These are phyloP conservation scores for Salix koriyanagi DNA, from an alignment of 345 rosid species.

Conservation along the genomic window DNA sequence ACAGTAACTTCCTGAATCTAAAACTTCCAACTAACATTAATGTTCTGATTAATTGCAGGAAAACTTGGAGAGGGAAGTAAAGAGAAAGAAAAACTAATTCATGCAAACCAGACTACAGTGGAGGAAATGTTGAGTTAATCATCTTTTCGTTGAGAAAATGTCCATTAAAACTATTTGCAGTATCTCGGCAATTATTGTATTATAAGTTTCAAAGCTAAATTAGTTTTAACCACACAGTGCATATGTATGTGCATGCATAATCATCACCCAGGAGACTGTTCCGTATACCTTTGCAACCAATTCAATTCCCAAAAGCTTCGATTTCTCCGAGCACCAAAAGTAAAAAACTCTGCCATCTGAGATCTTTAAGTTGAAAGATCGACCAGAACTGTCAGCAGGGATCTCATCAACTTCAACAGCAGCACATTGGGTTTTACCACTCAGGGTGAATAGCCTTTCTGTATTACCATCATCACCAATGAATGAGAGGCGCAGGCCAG, in stretches of 20 bases:
- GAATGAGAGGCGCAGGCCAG: slow-evolving; percentile 76
- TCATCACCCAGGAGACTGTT: not conserved
- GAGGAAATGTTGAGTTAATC: not conserved
- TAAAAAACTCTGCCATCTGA: slow-evolving; percentile 52
- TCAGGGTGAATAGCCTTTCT: slow-evolving; percentile 61
- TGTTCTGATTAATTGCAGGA: not conserved
- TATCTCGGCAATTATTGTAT: not conserved
- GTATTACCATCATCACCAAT: slow-evolving; percentile 75
- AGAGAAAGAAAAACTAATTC: not conserved
- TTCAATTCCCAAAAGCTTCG: slow-evolving; percentile 77
- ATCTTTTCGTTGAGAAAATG: not conserved
- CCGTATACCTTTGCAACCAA: slow-evolving; percentile 69
- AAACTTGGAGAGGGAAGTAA: not conserved
- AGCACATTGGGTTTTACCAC: slow-evolving; percentile 43
- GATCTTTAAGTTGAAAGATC: slow-evolving; percentile 65
- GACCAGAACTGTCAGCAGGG: slow-evolving; percentile 65
- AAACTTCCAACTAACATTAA: not conserved
- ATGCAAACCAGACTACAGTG: not conserved
- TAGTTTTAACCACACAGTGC: not conserved
- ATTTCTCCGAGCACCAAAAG: slow-evolving; percentile 97
- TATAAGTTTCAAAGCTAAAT: not conserved
- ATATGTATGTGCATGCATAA: not conserved
- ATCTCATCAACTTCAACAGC: slow-evolving; percentile 59
- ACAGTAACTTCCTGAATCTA: not conserved
- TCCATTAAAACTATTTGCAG: not conserved